These are phyloP conservation scores for Nicotiana otophora DNA, from an alignment of 257 asterid genomes.

Conservation along the genomic window DNA sequence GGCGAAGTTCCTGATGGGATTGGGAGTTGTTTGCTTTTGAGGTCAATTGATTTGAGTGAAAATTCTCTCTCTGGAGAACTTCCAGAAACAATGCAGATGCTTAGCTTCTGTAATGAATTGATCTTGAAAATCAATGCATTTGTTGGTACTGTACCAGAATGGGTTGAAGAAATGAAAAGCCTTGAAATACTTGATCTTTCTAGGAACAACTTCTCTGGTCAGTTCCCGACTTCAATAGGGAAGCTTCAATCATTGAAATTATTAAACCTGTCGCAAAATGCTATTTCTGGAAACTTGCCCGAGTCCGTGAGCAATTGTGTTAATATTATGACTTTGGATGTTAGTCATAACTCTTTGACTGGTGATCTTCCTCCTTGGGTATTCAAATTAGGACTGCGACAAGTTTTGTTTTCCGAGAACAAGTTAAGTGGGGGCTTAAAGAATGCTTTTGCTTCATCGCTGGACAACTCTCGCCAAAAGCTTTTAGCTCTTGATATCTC, in stretches of 20 bases:
- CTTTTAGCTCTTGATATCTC: constrained; percentile 58
- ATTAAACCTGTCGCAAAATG: constrained; percentile 55
- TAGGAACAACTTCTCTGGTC: constrained; percentile 53
- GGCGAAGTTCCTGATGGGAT: constrained; percentile 68
- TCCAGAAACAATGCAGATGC: constrained; percentile 69
- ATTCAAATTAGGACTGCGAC: constrained; percentile 52
- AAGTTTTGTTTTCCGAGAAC: constrained; percentile 50
- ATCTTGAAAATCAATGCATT: constrained; percentile 44
- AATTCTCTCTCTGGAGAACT: constrained; percentile 56
- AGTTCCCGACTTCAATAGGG: constrained; percentile 52
- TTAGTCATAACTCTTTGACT: constrained; percentile 53
- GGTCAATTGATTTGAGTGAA: constrained; percentile 60
- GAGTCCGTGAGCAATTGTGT: constrained; percentile 40
- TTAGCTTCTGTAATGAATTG: constrained; percentile 47
- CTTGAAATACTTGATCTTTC: constrained; percentile 68
- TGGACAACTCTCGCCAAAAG: constrained; percentile 46
- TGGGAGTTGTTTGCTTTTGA: constrained; percentile 58
- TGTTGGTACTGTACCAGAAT: constrained; percentile 47
- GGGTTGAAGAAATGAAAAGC: constrained; percentile 76
- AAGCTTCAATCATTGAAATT: constrained; percentile 54
- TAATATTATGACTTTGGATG: constrained; percentile 56
- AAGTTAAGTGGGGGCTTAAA: constrained; percentile 47
- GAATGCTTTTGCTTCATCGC: constrained; percentile 40
- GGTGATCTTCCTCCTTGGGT: constrained; percentile 66
- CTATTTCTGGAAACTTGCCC: constrained; percentile 54